Evolutionary conservation across 495 filamentous ascomycete species (phyloP), one percentile per base, ranked within the genome.

Genomic region (Trichoderma parareesei): DNA sequence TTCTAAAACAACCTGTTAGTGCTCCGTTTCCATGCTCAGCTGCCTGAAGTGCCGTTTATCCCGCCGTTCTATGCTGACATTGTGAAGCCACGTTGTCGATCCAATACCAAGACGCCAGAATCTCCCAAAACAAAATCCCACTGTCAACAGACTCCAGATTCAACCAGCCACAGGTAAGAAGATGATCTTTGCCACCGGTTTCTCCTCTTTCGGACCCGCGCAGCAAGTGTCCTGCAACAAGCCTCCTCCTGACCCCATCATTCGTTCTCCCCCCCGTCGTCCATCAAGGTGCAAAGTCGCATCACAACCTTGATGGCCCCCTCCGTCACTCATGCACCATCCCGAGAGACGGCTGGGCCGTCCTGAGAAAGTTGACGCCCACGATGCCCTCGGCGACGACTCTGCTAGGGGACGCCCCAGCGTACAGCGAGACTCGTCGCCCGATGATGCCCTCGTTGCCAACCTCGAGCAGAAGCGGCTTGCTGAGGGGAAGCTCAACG

Each of bases 401-500:
- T 3, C 65, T 66, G 2, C 38, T 46, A 8, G 55, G 27, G 3
- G 10, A n/a, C 5, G 67, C 55, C 40, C 68, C 67, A 16, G 65
- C 66, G 67, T 69, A 73, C 37, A 81, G 68, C 10, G 77, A 78
- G 16, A 81, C 76, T 27, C 78, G 69, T 53, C 79, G 72, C 16
- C 79, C 79, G 27, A 81, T 80, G 64, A 81, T 79, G 20, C 79
- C 79, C 11, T 77, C 71, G 7, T 67, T 61, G 2, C 79, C 77
- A 14, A 81, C 76, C 27, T 74, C 69, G 3, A 79, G 69, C 43
- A 72, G 74, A 41, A 80, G 66, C 1, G 75, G 73, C 38, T 70
- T 65, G 7, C 65, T 67, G 4, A 81, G 70, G 7, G 66, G 62
- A 37, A 77, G 69, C 60, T 76, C 73, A 33, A 76, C 64, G 11